These are phyloP conservation scores for Heterobasidion irregulare DNA, from an alignment of 1,284 basidiomycete genomes.

Conservation along the genomic window DNA sequence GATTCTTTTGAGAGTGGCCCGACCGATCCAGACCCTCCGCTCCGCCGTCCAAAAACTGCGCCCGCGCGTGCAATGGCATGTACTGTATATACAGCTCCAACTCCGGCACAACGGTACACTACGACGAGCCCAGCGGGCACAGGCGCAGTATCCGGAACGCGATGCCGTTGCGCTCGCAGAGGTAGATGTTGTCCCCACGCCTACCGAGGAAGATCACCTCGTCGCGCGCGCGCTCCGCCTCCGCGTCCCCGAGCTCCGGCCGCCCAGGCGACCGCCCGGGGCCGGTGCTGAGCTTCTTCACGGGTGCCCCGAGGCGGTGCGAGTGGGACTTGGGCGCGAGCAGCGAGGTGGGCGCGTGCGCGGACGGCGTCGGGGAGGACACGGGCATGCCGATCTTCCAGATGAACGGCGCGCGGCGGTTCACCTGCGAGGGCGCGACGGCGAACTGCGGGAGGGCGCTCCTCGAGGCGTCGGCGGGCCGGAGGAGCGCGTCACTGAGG, in stretches of 20 bases:
- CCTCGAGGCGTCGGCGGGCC: conserved; percentile 69
- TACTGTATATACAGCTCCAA: no score
- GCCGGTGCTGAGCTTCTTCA: conserved; percentile 44
- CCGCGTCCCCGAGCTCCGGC: conserved; percentile 46
- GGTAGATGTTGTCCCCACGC: conserved; percentile 63
- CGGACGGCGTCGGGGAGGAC: conserved; percentile 28
- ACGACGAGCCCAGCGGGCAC: conserved; percentile 27
- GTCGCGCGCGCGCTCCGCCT: conserved; percentile 46
- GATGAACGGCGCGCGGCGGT: conserved; percentile 61
- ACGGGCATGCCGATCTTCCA: conserved; percentile 74
- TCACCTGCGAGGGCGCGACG: conserved; percentile 48
- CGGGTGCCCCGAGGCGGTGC: conserved; percentile 18
- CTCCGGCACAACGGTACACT: neutral
- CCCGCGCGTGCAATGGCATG: no score
- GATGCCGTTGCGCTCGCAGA: conserved; percentile 67
- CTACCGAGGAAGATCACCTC: conserved; percentile 74
- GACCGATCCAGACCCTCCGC: no score
- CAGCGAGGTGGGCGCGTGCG: conserved; percentile 28
- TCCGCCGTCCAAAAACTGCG: no score
- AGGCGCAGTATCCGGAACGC: conserved; percentile 71
- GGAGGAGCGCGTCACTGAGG: conserved; percentile 64
- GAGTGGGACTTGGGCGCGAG: conserved; percentile 29
- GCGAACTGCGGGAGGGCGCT: conserved; percentile 58
- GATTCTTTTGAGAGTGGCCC: no score
- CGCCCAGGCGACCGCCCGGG: conserved; percentile 37